Percentiles rank a stretch among this genome's conserved stretches.
Conservation (phyloP, 192 early-diverging fungal genomes). For the Chytriomyces confervae region DNA sequence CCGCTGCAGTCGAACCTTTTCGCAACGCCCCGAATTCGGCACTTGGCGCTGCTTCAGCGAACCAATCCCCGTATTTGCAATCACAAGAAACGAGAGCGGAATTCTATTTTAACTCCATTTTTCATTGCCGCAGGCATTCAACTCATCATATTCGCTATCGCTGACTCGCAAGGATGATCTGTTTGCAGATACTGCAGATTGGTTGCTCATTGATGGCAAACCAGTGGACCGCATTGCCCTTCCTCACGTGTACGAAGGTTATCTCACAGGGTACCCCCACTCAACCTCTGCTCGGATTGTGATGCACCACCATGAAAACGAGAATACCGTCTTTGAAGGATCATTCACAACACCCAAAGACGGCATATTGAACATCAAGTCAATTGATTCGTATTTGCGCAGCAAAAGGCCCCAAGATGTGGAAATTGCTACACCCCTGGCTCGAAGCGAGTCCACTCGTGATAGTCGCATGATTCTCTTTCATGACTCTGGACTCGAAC, state of each 20-base stretch:
- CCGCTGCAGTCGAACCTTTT: not conserved
- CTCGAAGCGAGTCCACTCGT: not conserved
- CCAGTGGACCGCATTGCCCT: not conserved
- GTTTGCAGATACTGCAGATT: constrained; percentile 15
- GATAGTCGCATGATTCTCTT: constrained; percentile 23
- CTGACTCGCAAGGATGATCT: constrained; percentile 9
- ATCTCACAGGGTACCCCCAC: not conserved
- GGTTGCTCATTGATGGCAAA: constrained; percentile 19
- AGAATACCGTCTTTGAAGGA: constrained; percentile 20
- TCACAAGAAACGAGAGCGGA: no score
- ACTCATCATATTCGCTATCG: constrained; percentile 14
- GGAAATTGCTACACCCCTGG: constrained; percentile 7
- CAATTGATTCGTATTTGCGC: constrained; percentile 3
- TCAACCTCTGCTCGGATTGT: constrained; percentile 16
- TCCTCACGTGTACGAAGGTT: constrained; percentile 20
- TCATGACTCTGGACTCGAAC: constrained; percentile 29
- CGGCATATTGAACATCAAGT: constrained; percentile 23
- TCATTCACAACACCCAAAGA: constrained; percentile 15
- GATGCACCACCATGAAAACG: constrained; percentile 16
- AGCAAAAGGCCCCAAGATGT: constrained; percentile 9
- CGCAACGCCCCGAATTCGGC: not conserved
- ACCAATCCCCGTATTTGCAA: no score
- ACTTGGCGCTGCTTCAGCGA: no score
- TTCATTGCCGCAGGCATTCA: constrained; percentile 8
- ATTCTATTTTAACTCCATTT: not conserved